These are phyloP conservation scores for Bipolaris bicolor DNA, from an alignment of 2,329 filamentous ascomycete species.

Conservation along the genomic window DNA sequence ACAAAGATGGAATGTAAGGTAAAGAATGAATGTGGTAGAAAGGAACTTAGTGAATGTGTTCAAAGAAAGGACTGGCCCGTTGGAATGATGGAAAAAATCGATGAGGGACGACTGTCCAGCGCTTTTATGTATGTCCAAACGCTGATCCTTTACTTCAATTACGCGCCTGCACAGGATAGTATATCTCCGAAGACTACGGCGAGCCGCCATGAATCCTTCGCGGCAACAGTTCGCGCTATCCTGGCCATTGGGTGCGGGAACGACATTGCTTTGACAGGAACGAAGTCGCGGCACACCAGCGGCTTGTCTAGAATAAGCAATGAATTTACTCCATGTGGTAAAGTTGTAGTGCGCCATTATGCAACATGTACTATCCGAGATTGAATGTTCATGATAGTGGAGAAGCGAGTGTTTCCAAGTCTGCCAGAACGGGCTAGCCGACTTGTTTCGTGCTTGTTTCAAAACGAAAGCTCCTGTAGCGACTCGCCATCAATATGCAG, in stretches of 20 bases:
- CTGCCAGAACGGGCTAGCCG: conserved; percentile 24
- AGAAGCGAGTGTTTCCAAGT: conserved; percentile 32
- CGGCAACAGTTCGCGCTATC: conserved; percentile 24
- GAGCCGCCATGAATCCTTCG: conserved; percentile 25
- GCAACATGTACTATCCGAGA: conserved; percentile 28
- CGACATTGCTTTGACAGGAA: conserved; percentile 18
- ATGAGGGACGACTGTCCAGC: not conserved
- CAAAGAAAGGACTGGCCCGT: conserved; percentile 30
- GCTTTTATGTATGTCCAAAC: conserved; percentile 8
- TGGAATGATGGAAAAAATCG: conserved; percentile 20
- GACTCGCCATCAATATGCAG: conserved; percentile 12
- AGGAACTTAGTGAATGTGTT: conserved; percentile 25
- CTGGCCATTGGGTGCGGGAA: conserved; percentile 11
- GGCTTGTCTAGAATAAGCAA: conserved; percentile 23
- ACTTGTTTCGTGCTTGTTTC: conserved; percentile 25
- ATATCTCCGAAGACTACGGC: conserved; percentile 23
- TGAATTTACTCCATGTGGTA: conserved; percentile 12
- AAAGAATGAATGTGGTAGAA: conserved; percentile 20
- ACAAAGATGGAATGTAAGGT: conserved; percentile 28
- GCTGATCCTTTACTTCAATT: conserved; percentile 23
- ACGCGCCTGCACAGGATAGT: conserved; percentile 20
- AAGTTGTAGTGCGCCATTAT: conserved; percentile 19
- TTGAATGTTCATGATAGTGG: conserved; percentile 27
- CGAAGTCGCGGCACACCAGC: conserved; percentile 15
- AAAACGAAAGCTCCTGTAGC: conserved; percentile 25